Evolutionary conservation across 2,329 filamentous ascomycete species (phyloP).

Genomic region (Nectriaceae sp.): DNA sequence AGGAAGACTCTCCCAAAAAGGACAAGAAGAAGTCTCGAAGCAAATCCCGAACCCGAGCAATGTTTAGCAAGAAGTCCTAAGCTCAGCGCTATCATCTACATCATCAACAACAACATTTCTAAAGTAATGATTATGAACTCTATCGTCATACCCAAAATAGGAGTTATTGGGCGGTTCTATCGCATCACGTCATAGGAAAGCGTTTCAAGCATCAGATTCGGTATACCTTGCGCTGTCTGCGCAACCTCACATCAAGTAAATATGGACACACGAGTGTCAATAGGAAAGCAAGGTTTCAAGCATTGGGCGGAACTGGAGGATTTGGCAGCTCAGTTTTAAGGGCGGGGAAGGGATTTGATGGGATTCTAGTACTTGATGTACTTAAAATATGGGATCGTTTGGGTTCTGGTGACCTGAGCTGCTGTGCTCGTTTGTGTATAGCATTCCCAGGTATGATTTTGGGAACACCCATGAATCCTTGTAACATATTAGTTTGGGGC

Average conservation of each 20-base stretch:
- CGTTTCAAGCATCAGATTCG: slow-evolving; percentile 17
- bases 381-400: too few relatives aligned
- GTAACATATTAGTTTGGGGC: not conserved
- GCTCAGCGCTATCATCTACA: slow-evolving; percentile 5
- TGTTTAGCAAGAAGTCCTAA: slow-evolving; percentile 60
- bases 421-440: too few relatives aligned
- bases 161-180: slow-evolving; percentile 34
- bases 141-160: slow-evolving; percentile 33
- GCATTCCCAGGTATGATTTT: too few relatives aligned
- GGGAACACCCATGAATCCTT: too few relatives aligned
- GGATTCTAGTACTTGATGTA: too few relatives aligned
- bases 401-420: too few relatives aligned
- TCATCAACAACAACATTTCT: slow-evolving; percentile 15
- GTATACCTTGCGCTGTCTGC: slow-evolving; percentile 16
- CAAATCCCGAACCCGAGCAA: slow-evolving; percentile 74
- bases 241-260: slow-evolving; percentile 1
- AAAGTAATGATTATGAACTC: slow-evolving; percentile 34
- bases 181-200: slow-evolving; percentile 18
- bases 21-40: slow-evolving; percentile 67
- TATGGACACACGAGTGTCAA: slow-evolving; percentile 3
- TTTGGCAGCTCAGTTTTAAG: too few relatives aligned
- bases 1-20: slow-evolving; percentile 44
- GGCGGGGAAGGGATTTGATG: too few relatives aligned
- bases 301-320: slow-evolving; percentile 6
- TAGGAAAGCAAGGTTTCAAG: slow-evolving; percentile 2